phyloP scores from a whole-genome alignment of 164 flowering plant genomes.

The Magnolia changhungtana region DNA sequence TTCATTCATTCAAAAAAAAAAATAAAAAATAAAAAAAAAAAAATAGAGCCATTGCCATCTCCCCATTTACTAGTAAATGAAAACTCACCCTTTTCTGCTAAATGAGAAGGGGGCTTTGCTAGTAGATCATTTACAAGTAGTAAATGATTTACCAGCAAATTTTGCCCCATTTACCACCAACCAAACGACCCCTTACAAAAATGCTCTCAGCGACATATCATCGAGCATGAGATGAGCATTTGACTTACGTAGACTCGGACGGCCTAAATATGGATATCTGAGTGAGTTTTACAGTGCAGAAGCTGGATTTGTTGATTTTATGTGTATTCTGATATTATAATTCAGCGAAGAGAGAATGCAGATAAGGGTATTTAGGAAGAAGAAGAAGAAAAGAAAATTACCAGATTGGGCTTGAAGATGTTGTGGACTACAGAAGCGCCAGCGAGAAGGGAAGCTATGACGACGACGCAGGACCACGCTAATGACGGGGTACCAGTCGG shows the following conservation, averaged over 20 bases:
- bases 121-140: no score
- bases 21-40: no score
- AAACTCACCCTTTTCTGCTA: no score
- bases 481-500: constrained; percentile 77
- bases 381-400: constrained; percentile 14
- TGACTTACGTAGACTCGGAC: no score
- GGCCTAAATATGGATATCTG: neutral
- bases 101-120: no score
- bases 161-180: no score
- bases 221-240: neutral
- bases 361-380: neutral
- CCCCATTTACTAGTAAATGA: no score
- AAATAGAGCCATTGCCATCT: no score
- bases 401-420: constrained; percentile 70
- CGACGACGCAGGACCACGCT: constrained; percentile 55
- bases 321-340: no score
- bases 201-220: neutral
- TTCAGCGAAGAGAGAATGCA: neutral
- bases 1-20: no score
- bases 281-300: neutral
- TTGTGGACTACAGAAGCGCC: constrained; percentile 85
- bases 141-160: no score
- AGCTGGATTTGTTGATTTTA: neutral
- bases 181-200: no score
- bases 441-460: constrained; percentile 63